Base-by-base conservation (phyloP, 805 yeast genomes). In the Torulaspora microellipsoides region DNA sequence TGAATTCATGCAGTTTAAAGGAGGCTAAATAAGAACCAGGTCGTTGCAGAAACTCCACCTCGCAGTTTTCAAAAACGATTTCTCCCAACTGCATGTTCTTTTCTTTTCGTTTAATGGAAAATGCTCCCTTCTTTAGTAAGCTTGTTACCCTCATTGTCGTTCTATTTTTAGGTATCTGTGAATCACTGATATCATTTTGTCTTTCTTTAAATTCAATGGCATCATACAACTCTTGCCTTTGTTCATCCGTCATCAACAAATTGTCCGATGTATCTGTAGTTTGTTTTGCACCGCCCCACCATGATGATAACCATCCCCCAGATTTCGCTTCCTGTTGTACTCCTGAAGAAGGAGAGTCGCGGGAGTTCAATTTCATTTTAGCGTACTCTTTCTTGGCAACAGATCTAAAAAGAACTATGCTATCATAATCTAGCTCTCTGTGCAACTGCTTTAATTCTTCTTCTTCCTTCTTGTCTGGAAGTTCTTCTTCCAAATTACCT, bases 191-290 rank as follows among this genome's bases (percentile, higher is more conserved):
- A 6, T 40, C 39, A 17, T 69, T 69, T 38, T 75, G 70, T 15
- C 71, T 65, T 48, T 90, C 96, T 53, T 90, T 86, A 53, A 82
- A 90, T 49, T 90, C 99, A 51, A 93, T 90, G 0, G 97, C 95
- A 47, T 87, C 95, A 58, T 88, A 90, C 15, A 93, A 70, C 46
- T 95, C 99, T 58, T 87, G 75, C 49, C 86, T 75, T 58, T 93
- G 96, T 52, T 89, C 95, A 11, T 87, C 95, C 0, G 93, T 78
- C 61, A 93, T 76, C 6, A 71, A 69, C 23, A 81, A 60, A 8
- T 68, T 60, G 3, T 71, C 69, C 6, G 66, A 65, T 1, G 53
- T 46, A 2, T 55, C 56, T 3, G 59, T 56, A 2, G 58, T 47
- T 1, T 57, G 36, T 13, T 49, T 50, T 27, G 68, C 69, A 29